Conservation (phyloP, 2,329 filamentous ascomycete genomes). For the Triangularia setosa region DNA sequence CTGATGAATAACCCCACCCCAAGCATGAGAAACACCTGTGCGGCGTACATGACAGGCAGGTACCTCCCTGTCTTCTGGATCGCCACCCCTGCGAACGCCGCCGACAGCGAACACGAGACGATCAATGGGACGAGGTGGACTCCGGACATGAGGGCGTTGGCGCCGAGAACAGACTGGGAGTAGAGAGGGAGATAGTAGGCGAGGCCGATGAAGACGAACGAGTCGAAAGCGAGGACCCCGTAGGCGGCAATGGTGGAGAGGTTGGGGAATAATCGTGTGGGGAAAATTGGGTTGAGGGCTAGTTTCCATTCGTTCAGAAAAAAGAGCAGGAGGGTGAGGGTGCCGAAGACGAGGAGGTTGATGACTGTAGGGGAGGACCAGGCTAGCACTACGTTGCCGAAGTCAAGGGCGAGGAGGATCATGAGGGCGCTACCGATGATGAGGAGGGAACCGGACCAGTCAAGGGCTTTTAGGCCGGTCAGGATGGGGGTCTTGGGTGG, state of each 20-base stretch:
- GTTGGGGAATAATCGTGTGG: conserved; percentile 64
- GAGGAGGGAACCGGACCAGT: conserved; percentile 52
- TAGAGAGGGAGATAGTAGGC: conserved; percentile 82
- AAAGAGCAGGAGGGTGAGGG: conserved; percentile 61
- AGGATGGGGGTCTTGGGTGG: conserved; percentile 56
- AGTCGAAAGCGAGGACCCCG: conserved; percentile 66
- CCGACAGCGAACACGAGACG: conserved; percentile 61
- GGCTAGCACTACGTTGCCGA: conserved; percentile 71
- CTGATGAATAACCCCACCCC: conserved; percentile 63
- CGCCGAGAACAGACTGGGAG: conserved; percentile 71
- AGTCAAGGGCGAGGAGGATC: conserved; percentile 81
- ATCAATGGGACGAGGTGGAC: conserved; percentile 71
- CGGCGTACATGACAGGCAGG: conserved; percentile 55
- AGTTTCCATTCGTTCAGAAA: conserved; percentile 68
- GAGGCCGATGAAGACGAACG: conserved; percentile 71
- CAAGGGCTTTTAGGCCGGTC: conserved; percentile 59
- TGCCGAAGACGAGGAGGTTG: conserved; percentile 72
- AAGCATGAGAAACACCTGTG: conserved; percentile 56
- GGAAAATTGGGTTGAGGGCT: conserved; percentile 75
- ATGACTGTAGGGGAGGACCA: conserved; percentile 74
- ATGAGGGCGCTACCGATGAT: conserved; percentile 78
- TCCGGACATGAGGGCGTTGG: conserved; percentile 65
- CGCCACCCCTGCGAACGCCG: conserved; percentile 52
- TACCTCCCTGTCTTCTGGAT: conserved; percentile 65
- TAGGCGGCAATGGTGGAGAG: conserved; percentile 64